phyloP scores from a whole-genome alignment of 2,329 filamentous ascomycete genomes.

The Colletotrichum simmondsii region DNA sequence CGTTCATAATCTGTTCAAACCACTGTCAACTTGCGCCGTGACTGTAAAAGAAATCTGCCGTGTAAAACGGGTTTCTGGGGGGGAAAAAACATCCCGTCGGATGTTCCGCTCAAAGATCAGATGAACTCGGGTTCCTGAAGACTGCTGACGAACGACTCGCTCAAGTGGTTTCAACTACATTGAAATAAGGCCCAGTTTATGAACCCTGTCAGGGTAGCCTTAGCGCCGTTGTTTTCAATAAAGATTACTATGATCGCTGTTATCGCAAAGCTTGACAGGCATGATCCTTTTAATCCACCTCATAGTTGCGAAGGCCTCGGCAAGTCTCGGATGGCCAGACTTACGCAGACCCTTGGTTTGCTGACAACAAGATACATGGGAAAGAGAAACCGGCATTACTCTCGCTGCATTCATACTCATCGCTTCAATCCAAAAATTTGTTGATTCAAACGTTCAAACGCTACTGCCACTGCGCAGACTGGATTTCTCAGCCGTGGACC shows the following conservation, averaged over 20 bases:
- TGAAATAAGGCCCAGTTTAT: neutral
- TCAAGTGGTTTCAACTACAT: neutral
- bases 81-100: neutral
- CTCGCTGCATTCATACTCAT: too few species aligned
- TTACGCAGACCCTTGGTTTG: neutral
- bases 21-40: neutral
- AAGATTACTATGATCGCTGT: neutral
- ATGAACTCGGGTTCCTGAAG: neutral
- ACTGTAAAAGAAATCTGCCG: neutral
- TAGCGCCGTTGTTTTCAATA: neutral
- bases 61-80: neutral
- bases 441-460: neutral
- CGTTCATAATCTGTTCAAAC: neutral
- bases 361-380: neutral
- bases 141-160: neutral
- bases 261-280: neutral
- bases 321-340: neutral
- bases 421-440: too few species aligned
- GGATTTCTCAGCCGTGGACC: neutral
- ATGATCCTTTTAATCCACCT: neutral
- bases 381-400: neutral
- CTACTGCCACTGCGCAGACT: conserved; percentile 6
- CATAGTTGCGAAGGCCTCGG: neutral
- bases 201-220: neutral
- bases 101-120: neutral